Conservation (phyloP, 1,139 yeast species). For the Taphrina wiesneri region DNA sequence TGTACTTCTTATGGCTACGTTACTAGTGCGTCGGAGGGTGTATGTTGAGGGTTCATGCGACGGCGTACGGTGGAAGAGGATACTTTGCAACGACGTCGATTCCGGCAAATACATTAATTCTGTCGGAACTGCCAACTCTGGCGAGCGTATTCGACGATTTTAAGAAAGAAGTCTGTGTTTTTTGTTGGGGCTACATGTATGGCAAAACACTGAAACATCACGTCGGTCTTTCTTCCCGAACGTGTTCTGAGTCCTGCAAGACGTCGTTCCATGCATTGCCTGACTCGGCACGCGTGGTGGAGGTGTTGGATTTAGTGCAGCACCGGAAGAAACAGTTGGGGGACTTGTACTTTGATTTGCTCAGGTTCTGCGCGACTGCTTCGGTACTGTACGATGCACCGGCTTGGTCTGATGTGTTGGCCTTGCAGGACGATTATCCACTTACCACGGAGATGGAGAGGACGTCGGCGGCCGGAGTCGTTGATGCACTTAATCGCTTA, state of each 20-base stretch:
- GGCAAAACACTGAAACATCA: slow-evolving; percentile 53
- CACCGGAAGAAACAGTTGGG: neutral
- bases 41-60: slow-evolving; percentile 40
- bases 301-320: neutral
- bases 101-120: slow-evolving; percentile 50
- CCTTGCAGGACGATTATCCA: slow-evolving; percentile 46
- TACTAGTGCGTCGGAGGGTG: no score
- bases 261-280: neutral
- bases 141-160: slow-evolving; percentile 57
- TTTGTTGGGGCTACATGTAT: slow-evolving; percentile 56
- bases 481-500: slow-evolving; percentile 42
- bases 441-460: slow-evolving; percentile 41
- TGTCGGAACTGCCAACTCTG: slow-evolving; percentile 52
- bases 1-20: no score
- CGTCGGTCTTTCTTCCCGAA: slow-evolving; percentile 36
- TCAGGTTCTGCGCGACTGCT: slow-evolving; percentile 57
- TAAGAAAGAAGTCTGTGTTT: slow-evolving; percentile 64
- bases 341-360: slow-evolving; percentile 50
- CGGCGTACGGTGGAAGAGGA: slow-evolving; percentile 59
- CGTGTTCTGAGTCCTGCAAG: slow-evolving; percentile 28
- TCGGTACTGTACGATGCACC: slow-evolving; percentile 51
- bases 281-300: neutral
- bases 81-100: slow-evolving; percentile 56
- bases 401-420: slow-evolving; percentile 44
- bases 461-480: slow-evolving; percentile 39